phyloP scores from a whole-genome alignment of 257 asterid genomes.

The Rhazya stricta region DNA sequence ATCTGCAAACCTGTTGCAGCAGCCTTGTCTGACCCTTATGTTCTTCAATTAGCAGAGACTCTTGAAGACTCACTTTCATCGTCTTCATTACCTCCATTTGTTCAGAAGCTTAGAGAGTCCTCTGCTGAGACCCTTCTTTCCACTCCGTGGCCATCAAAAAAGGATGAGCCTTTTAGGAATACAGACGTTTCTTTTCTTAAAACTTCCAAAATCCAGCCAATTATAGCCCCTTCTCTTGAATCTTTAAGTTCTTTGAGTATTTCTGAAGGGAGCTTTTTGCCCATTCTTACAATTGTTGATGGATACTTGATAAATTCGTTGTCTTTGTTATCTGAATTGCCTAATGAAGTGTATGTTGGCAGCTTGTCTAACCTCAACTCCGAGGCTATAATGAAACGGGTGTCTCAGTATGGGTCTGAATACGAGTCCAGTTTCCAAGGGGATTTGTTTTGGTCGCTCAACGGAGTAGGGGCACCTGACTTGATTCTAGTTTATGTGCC shows the following conservation, averaged over 20 bases:
- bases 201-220: constrained; percentile 59
- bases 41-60: constrained; percentile 81
- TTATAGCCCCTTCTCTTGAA: constrained; percentile 24
- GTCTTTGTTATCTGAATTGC: constrained; percentile 44
- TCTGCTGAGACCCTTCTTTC: constrained; percentile 80
- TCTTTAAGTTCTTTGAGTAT: constrained; percentile 23
- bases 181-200: constrained; percentile 76
- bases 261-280: constrained; percentile 40
- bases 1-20: constrained; percentile 26
- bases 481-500: constrained; percentile 71
- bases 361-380: constrained; percentile 44
- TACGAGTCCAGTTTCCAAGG: constrained; percentile 53
- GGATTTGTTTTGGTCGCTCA: constrained; percentile 83
- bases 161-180: constrained; percentile 86
- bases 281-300: constrained; percentile 57
- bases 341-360: constrained; percentile 73
- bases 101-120: constrained; percentile 59
- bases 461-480: constrained; percentile 90
- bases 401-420: constrained; percentile 51
- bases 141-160: constrained; percentile 83
- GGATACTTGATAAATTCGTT: constrained; percentile 55
- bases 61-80: constrained; percentile 68
- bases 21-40: constrained; percentile 76
- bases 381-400: constrained; percentile 48
- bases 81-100: constrained; percentile 45